Conservation (phyloP, 345 rosid species). For the Crucihimalaya himalaica region DNA sequence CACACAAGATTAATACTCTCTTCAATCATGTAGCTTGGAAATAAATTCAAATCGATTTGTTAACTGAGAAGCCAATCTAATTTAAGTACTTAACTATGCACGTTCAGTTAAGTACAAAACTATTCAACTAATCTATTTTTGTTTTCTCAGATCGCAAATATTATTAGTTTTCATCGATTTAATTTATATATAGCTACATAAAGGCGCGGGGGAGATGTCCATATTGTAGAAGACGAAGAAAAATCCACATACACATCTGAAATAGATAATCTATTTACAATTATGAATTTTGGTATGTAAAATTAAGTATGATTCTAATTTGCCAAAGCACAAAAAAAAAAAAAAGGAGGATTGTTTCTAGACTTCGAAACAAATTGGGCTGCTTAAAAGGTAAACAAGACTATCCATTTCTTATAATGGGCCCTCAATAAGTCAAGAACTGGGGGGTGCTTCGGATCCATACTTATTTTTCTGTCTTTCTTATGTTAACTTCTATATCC, state of each 20-base stretch:
- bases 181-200: background rate
- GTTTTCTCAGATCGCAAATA: background rate
- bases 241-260: background rate
- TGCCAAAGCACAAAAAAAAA: too few species aligned
- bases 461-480: too few species aligned
- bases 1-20: background rate
- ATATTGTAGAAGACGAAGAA: background rate
- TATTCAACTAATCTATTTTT: background rate
- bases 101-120: too few species aligned
- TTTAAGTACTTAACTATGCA: background rate
- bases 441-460: too few species aligned
- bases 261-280: background rate
- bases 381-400: background rate
- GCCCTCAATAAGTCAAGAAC: background rate
- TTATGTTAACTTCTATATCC: too few species aligned
- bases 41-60: background rate
- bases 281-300: background rate
- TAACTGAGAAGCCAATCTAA: background rate
- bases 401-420: background rate
- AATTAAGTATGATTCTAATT: background rate
- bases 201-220: background rate
- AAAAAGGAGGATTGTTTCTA: background rate
- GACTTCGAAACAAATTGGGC: background rate
- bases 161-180: background rate
- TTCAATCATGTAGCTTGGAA: slow-evolving; percentile 17